A percentile compares a stretch with the other conserved stretches of the same genome.
phyloP scores from a whole-genome alignment of 2,329 filamentous ascomycete genomes.

The Neospermospora avenae region DNA sequence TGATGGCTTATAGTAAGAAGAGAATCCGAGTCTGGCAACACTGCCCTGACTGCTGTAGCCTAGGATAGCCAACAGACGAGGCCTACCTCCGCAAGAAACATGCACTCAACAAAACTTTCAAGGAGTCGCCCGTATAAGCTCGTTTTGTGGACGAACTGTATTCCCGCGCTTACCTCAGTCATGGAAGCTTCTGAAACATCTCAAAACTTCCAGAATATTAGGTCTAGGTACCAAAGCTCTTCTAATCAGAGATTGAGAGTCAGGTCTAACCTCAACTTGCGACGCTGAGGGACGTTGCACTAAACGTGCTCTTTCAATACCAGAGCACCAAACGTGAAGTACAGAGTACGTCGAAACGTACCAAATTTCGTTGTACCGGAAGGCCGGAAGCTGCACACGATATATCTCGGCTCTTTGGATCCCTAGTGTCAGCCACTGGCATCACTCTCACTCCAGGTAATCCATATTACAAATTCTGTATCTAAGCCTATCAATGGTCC shows the following conservation, averaged over 20 bases:
- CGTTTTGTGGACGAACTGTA: conserved; percentile 3
- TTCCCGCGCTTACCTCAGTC: background rate
- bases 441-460: conserved; percentile 3
- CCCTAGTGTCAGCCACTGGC: conserved; percentile 5
- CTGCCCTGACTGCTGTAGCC: background rate
- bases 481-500: background rate
- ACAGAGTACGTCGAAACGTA: background rate
- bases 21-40: background rate
- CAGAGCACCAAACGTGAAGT: background rate
- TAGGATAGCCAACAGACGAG: background rate
- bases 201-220: background rate
- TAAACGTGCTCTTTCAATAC: background rate
- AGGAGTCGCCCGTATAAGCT: background rate
- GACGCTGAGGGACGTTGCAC: background rate
- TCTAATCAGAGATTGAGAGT: background rate
- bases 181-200: conserved; percentile 6
- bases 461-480: background rate
- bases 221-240: background rate
- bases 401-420: conserved; percentile 1
- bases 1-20: background rate
- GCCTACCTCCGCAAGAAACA: background rate
- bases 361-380: background rate
- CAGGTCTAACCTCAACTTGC: background rate
- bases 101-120: background rate
- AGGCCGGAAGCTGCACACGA: background rate